These are phyloP conservation scores for Corylus avellana DNA, from an alignment of 306 rosid species.

Conservation along the genomic window DNA sequence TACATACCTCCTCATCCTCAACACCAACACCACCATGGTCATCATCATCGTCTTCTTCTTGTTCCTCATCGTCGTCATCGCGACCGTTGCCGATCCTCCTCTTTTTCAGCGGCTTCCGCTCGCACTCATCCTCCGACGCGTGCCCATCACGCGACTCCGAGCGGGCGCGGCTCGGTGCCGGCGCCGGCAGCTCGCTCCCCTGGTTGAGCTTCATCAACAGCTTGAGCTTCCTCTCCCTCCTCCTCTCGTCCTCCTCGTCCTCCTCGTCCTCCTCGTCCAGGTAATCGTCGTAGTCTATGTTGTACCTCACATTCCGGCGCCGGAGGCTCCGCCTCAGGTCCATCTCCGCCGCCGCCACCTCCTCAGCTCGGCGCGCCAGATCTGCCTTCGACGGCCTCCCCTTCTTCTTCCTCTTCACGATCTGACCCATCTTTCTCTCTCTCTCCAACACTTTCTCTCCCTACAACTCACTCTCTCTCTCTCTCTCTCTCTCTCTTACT, in stretches of 20 bases:
- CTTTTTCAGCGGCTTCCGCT: slow-evolving; percentile 53
- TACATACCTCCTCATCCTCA: slow-evolving; percentile 58
- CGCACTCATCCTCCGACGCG: slow-evolving; percentile 46
- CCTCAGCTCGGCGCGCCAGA: slow-evolving; percentile 79
- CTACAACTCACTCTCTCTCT: slow-evolving; percentile 36
- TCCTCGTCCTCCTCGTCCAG: slow-evolving; percentile 70
- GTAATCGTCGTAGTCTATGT: slow-evolving; percentile 82
- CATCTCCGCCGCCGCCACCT: slow-evolving; percentile 40
- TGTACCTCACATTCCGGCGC: slow-evolving; percentile 82
- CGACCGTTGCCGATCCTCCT: slow-evolving; percentile 40
- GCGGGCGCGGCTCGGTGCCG: slow-evolving; percentile 25
- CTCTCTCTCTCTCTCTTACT: slow-evolving; percentile 35
- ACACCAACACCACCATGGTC: slow-evolving; percentile 42
- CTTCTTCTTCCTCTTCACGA: slow-evolving; percentile 98
- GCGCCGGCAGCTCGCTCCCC: slow-evolving; percentile 25
- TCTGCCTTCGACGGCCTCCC: slow-evolving; percentile 96
- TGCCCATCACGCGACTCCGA: slow-evolving; percentile 39
- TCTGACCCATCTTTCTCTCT: slow-evolving; percentile 76
- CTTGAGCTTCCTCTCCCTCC: slow-evolving; percentile 87
- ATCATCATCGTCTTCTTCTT: slow-evolving; percentile 21
- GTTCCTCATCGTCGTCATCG: slow-evolving; percentile 33
- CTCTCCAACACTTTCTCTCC: slow-evolving; percentile 18
- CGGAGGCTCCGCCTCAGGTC: slow-evolving; percentile 88
- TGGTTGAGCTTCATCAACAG: slow-evolving; percentile 81
- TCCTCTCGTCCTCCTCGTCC: slow-evolving; percentile 68